Evolutionary conservation across 2,329 filamentous ascomycete species (phyloP).

Genomic region (Clarireedia monteithiana): DNA sequence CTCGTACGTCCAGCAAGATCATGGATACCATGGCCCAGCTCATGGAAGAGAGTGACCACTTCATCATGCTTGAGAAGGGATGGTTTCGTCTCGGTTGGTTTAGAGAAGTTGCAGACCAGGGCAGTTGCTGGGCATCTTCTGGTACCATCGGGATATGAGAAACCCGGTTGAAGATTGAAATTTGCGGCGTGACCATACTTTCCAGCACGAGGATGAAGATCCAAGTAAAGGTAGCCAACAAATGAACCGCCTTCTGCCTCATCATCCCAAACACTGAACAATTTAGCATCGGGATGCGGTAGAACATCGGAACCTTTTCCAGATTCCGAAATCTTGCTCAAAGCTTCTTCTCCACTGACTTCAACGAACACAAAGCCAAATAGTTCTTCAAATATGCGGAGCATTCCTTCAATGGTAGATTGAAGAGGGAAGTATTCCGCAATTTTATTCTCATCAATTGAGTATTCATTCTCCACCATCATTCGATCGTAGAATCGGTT

Average conservation of each 20-base stretch:
- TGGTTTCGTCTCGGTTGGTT: constrained; percentile 68
- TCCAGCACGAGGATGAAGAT: constrained; percentile 70
- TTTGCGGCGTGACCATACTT: constrained; percentile 84
- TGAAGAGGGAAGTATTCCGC: constrained; percentile 78
- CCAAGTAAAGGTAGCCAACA: constrained; percentile 75
- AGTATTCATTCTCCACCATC: constrained; percentile 74
- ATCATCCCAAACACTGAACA: constrained; percentile 80
- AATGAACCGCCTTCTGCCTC: constrained; percentile 62
- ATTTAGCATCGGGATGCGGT: constrained; percentile 77
- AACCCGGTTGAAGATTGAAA: constrained; percentile 73
- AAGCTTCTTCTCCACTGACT: constrained; percentile 52
- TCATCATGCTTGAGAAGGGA: constrained; percentile 76
- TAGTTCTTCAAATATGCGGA: constrained; percentile 75
- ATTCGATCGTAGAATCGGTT: constrained; percentile 72
- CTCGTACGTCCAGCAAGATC: constrained; percentile 55
- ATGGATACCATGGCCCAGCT: constrained; percentile 64
- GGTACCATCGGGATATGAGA: constrained; percentile 56
- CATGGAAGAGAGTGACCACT: constrained; percentile 76
- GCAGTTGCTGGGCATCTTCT: constrained; percentile 71
- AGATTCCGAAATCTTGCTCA: constrained; percentile 27
- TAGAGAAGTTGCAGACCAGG: constrained; percentile 79
- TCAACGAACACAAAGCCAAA: constrained; percentile 75
- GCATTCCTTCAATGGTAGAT: constrained; percentile 67
- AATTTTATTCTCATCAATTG: constrained; percentile 71
- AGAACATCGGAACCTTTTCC: constrained; percentile 41